Percentiles rank a stretch among this genome's conserved stretches.
Conservation (phyloP, 139 green algal species). For the Volvox reticuliferus region DNA sequence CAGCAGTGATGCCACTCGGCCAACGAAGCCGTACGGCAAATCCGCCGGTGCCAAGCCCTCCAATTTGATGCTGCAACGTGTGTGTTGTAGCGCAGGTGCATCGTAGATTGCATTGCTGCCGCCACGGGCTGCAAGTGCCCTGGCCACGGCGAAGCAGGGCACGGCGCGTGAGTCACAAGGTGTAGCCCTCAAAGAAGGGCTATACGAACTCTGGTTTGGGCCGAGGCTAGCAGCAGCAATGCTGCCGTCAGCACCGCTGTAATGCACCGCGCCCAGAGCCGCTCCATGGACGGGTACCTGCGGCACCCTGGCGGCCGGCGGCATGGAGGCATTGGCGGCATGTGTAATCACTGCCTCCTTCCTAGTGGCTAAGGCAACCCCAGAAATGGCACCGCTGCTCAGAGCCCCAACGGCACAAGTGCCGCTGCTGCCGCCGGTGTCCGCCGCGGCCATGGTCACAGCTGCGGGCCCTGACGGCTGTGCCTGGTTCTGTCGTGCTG, state of each 20-base stretch:
- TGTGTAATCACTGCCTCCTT: no score
- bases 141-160: neutral
- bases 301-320: no score
- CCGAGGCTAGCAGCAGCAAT: no score
- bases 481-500: neutral
- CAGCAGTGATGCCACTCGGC: conserved; percentile 7
- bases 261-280: no score
- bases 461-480: neutral
- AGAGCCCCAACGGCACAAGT: neutral
- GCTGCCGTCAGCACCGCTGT: no score
- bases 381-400: no score
- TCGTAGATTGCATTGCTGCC: neutral
- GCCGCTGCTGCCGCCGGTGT: neutral
- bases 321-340: no score
- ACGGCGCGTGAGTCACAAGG: no score
- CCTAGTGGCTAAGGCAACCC: no score
- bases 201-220: neutral
- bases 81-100: neutral
- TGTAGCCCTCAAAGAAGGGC: neutral
- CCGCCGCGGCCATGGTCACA: neutral
- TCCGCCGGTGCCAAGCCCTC: neutral
- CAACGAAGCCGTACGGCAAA: neutral
- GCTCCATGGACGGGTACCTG: no score
- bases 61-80: conserved; percentile 20
- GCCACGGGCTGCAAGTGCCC: neutral